Conservation (phyloP, 2,329 filamentous ascomycete species). For the Myrmaecium sp. region DNA sequence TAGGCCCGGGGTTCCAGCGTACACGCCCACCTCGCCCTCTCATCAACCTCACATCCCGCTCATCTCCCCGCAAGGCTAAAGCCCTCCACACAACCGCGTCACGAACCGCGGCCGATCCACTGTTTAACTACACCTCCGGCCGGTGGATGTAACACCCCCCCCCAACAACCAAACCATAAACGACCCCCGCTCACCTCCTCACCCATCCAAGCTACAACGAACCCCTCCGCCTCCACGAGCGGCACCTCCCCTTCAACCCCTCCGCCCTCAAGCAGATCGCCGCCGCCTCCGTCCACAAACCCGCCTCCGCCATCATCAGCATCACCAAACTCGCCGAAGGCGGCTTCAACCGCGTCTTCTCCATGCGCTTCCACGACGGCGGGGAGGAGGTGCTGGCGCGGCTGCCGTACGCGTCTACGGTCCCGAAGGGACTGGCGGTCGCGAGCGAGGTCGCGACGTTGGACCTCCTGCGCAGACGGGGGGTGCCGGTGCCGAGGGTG, state of each 20-base stretch:
- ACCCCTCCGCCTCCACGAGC: conserved; percentile 7
- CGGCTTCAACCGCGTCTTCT: conserved; percentile 19
- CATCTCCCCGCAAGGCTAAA: too few relatives aligned
- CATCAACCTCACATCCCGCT: too few relatives aligned
- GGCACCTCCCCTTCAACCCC: conserved; percentile 10
- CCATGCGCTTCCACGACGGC: conserved; percentile 13
- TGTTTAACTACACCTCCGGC: too few relatives aligned
- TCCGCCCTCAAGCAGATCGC: conserved; percentile 10
- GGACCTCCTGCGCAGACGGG: conserved; percentile 13
- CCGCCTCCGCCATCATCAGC: conserved; percentile 7
- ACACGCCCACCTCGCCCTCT: too few relatives aligned
- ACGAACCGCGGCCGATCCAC: too few relatives aligned
- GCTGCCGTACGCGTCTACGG: conserved; percentile 17
- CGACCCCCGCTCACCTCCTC: too few relatives aligned
- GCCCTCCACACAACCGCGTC: too few relatives aligned
- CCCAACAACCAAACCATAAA: too few relatives aligned
- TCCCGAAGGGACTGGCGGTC: conserved; percentile 12
- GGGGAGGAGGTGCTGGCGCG: conserved; percentile 13
- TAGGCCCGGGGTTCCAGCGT: too few relatives aligned
- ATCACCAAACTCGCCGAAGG: conserved; percentile 19
- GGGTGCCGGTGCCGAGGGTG: conserved; percentile 11
- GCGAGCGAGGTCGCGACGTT: conserved; percentile 24
- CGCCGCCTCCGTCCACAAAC: conserved; percentile 7
- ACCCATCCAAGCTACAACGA: conserved; percentile 15
- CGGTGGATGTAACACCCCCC: too few relatives aligned